A percentile compares a stretch with the other conserved stretches of the same genome.
phyloP scores from a whole-genome alignment of 2,329 filamentous ascomycete genomes.

The Colletotrichum gloeosporioides region DNA sequence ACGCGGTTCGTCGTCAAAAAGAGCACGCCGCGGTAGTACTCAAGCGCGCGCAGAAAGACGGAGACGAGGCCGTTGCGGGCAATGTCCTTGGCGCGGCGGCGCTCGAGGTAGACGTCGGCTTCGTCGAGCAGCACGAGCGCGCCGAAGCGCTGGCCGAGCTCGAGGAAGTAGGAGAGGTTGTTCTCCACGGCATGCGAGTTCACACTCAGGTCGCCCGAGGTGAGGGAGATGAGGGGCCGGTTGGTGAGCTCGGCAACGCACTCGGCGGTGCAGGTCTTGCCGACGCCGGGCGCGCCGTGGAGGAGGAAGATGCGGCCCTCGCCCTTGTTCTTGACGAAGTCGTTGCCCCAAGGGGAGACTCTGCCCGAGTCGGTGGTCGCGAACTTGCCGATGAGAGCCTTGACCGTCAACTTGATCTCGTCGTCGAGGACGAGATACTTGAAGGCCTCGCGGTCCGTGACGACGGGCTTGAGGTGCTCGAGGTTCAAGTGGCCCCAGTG shows the following conservation, averaged over 20 bases:
- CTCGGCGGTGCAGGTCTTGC: conserved; percentile 63
- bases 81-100: conserved; percentile 49
- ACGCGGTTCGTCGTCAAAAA: conserved; percentile 58
- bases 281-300: conserved; percentile 59
- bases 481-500: conserved; percentile 50
- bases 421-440: conserved; percentile 54
- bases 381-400: conserved; percentile 53
- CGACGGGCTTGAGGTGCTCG: conserved; percentile 42
- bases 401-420: conserved; percentile 53
- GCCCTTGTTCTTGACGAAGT: conserved; percentile 39
- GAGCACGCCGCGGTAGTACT: conserved; percentile 56
- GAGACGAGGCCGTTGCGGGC: conserved; percentile 53
- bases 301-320: conserved; percentile 56
- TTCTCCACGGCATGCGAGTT: conserved; percentile 42
- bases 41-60: conserved; percentile 54
- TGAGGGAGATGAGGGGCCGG: conserved; percentile 56
- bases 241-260: conserved; percentile 56
- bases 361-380: conserved; percentile 40
- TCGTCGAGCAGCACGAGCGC: conserved; percentile 63
- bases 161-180: conserved; percentile 52
- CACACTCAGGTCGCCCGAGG: conserved; percentile 52
- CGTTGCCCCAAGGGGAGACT: conserved; percentile 50
- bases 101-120: conserved; percentile 65
- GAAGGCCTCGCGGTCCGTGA: conserved; percentile 53
- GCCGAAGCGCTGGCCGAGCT: conserved; percentile 53